A percentile compares a stretch with the other conserved stretches of the same genome.
Evolutionary conservation across 1,284 basidiomycete genomes (phyloP).

Genomic region (Tilletia indica): DNA sequence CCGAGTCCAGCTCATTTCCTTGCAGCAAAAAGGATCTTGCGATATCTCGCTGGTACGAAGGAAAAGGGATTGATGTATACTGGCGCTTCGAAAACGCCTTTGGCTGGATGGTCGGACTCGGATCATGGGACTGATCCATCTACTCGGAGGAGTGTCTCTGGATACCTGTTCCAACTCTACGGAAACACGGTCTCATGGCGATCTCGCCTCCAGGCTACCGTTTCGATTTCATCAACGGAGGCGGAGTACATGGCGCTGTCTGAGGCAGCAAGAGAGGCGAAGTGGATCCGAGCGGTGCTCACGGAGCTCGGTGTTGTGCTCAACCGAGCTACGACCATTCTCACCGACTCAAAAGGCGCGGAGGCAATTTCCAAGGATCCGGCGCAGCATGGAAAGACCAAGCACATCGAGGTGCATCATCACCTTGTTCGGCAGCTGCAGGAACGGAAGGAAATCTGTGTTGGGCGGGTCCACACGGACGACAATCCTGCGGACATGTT

Average conservation of each 20-base stretch:
- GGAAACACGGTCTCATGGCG: conserved; percentile 1
- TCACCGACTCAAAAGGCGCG: conserved; percentile 6
- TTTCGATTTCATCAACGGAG: not conserved
- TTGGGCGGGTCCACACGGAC: not conserved
- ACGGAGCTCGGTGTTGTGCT: not conserved
- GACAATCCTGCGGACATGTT: conserved; percentile 6
- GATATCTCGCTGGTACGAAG: not conserved
- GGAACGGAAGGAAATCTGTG: not conserved
- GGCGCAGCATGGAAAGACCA: not conserved
- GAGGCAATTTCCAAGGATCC: not conserved
- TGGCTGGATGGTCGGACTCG: not conserved
- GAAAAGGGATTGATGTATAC: not conserved
- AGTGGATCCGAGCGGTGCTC: not conserved
- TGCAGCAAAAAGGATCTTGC: not conserved
- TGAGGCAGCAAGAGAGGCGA: not conserved
- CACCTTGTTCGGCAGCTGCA: not conserved
- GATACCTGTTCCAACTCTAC: not conserved
- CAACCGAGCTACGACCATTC: not conserved
- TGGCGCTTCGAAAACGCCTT: not conserved
- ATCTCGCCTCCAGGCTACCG: not conserved
- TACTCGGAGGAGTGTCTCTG: not conserved
- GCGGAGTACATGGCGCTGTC: conserved; percentile 12
- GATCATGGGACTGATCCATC: not conserved
- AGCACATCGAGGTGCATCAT: conserved; percentile 12
- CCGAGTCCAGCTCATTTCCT: not conserved